Base-by-base conservation (phyloP, 2,329 filamentous ascomycete genomes). In the Microsporum canis region DNA sequence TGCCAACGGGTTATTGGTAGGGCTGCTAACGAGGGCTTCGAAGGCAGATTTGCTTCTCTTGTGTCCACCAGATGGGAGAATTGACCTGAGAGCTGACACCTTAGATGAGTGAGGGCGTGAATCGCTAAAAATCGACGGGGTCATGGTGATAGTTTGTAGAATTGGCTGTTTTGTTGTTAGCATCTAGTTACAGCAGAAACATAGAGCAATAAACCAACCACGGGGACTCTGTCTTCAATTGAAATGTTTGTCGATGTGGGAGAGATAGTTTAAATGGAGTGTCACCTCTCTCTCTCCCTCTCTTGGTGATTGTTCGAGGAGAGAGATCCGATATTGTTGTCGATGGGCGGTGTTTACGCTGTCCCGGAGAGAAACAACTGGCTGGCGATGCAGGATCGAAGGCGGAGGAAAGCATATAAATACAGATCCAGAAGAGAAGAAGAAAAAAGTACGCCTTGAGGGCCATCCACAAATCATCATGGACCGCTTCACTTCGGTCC, bases 1-100 rank as follows among this genome's bases (percentile, higher is more conserved):
- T 10, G 57, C 31, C 39, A 59, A 43, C n/a, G 39, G 39, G 39
- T 43, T 47, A 29, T 29, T 29, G 68, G 69, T 34, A 65, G 64
- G 57, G n/a, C 31, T n/a, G 65, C 65, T 55, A 69, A 68, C 64
- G 70, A 68, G 34, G 62, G 49, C 66, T 41, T 65, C 60, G 47
- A 31, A 61, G 45, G 58, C 73, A 29, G 76, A 79, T 51, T 76
- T 75, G 63, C 77, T 76, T 58, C 78, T 76, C 65, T 76, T 78
- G 67, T 81, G 76, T 61, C 71, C 70, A 69, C 78, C 81, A 58
- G 79, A 72, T 23, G 76, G 73, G 66, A 84, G 78, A 61, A 84
- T 77, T 23, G 80, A 79, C 68, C 78, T 80, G 63, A 84, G 73
- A 49, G 79, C 74, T 41, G 77, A 78, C 6, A 79, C 72, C 61